Conservation (phyloP, 2,329 filamentous ascomycete genomes). For the Aspergillus sp. region DNA sequence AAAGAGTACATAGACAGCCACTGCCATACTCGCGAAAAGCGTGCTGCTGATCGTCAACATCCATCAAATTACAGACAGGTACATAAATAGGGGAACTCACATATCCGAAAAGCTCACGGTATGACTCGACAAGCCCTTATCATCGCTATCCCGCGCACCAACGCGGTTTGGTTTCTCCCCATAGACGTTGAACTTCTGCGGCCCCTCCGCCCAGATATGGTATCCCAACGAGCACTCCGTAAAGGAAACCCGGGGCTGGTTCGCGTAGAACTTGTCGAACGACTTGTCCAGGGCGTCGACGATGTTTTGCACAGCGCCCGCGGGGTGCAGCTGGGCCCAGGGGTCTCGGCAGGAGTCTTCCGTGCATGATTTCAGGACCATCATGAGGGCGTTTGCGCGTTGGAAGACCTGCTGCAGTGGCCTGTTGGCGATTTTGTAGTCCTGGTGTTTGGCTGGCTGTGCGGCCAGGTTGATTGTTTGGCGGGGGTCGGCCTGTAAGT, state of each 20-base stretch:
- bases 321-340: conserved; percentile 35
- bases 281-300: not conserved
- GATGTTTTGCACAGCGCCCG: conserved; percentile 5
- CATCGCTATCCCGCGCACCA: not conserved
- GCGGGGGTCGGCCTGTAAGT: conserved; percentile 3
- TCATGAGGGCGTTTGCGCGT: conserved; percentile 36
- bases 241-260: not conserved
- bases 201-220: not conserved
- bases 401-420: conserved; percentile 16
- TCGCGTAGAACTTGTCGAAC: conserved; percentile 7
- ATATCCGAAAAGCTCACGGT: not conserved
- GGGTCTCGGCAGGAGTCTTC: conserved; percentile 33
- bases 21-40: not conserved
- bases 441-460: not conserved
- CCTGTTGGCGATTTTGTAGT: not conserved
- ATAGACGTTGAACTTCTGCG: conserved; percentile 5
- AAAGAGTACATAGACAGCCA: not conserved
- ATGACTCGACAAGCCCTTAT: not conserved
- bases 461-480: conserved; percentile 8
- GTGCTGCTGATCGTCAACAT: not conserved
- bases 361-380: conserved; percentile 41
- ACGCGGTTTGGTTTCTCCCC: not conserved
- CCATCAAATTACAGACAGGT: not conserved
- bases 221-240: not conserved
- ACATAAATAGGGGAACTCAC: not conserved